These are phyloP conservation scores for Pythium diclinum DNA, from an alignment of 352 stramenopile genomes.

Conservation along the genomic window DNA sequence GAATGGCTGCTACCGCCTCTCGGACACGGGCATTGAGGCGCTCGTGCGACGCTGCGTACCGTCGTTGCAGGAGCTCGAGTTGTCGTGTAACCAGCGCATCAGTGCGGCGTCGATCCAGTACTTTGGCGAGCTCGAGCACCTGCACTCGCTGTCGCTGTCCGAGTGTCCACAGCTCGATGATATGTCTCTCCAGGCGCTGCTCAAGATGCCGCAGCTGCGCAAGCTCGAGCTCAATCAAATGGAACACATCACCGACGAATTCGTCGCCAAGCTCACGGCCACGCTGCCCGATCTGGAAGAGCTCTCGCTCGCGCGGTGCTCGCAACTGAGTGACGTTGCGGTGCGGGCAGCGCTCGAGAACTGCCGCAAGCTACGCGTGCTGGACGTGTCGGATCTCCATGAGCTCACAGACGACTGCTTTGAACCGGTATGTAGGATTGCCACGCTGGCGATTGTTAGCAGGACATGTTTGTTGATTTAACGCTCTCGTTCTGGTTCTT, in stretches of 20 bases:
- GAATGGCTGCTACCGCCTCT: slow-evolving; percentile 76
- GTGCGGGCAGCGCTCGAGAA: slow-evolving; percentile 48
- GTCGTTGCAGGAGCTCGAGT: slow-evolving; percentile 67
- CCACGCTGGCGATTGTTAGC: too few relatives aligned
- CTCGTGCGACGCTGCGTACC: slow-evolving; percentile 67
- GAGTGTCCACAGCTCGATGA: slow-evolving; percentile 80
- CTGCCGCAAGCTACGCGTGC: slow-evolving; percentile 48
- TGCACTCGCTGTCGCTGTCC: slow-evolving; percentile 65
- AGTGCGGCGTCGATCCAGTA: slow-evolving; percentile 71
- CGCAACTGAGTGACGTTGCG: slow-evolving; percentile 54
- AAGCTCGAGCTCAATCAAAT: slow-evolving; percentile 78
- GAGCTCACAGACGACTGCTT: slow-evolving; percentile 65
- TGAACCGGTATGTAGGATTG: slow-evolving; percentile 39
- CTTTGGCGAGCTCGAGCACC: slow-evolving; percentile 60
- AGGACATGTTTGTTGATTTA: background rate
- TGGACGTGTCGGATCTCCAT: slow-evolving; percentile 72
- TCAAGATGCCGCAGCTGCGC: slow-evolving; percentile 57
- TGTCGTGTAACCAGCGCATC: slow-evolving; percentile 84
- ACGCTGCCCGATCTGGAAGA: slow-evolving; percentile 58
- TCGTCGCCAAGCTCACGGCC: slow-evolving; percentile 43
- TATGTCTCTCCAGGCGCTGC: slow-evolving; percentile 47
- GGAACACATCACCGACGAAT: slow-evolving; percentile 62
- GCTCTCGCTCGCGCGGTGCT: slow-evolving; percentile 65
- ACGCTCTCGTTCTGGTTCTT: too few relatives aligned
- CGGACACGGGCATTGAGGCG: slow-evolving; percentile 56